phyloP scores from a whole-genome alignment of 139 green algal species.

The Zygnema circumcarinatum region DNA sequence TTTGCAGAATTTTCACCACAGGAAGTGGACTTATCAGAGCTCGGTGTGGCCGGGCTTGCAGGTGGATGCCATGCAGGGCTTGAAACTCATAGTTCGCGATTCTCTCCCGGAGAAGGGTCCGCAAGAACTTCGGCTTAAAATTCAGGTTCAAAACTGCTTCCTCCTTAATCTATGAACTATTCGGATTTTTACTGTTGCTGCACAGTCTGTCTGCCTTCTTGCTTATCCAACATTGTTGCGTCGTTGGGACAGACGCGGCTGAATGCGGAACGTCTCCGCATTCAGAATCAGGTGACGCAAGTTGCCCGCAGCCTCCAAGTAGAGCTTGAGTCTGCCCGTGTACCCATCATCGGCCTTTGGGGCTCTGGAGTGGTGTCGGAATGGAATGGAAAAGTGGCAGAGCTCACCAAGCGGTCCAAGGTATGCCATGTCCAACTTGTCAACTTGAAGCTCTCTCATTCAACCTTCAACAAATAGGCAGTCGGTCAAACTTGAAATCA shows the following conservation, averaged over 20 bases:
- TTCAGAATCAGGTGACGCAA: constrained; percentile 27
- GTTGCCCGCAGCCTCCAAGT: constrained; percentile 5
- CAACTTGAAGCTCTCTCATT: constrained; percentile 10
- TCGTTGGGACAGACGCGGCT: constrained; percentile 29
- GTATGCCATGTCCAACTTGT: not conserved
- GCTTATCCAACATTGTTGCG: too few relatives aligned
- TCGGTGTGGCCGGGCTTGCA: too few relatives aligned
- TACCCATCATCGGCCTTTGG: constrained; percentile 39
- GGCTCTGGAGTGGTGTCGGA: constrained; percentile 5
- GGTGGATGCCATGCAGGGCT: constrained; percentile 46
- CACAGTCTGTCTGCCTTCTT: not conserved
- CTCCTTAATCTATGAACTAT: too few relatives aligned
- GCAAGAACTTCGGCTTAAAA: constrained; percentile 41
- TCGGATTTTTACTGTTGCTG: too few relatives aligned
- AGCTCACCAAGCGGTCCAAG: constrained; percentile 24
- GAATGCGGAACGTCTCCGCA: constrained; percentile 18
- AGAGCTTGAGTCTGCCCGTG: constrained; percentile 20
- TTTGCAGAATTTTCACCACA: too few relatives aligned
- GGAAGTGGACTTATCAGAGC: too few relatives aligned
- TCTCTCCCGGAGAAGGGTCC: constrained; percentile 24
- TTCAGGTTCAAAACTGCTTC: constrained; percentile 26
- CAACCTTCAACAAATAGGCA: too few relatives aligned
- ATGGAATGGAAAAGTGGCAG: constrained; percentile 17
- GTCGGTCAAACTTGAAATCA: too few relatives aligned
- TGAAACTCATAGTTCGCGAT: constrained; percentile 53